Conservation (phyloP, 805 yeast genomes). For the Debaryomyces maramus region DNA sequence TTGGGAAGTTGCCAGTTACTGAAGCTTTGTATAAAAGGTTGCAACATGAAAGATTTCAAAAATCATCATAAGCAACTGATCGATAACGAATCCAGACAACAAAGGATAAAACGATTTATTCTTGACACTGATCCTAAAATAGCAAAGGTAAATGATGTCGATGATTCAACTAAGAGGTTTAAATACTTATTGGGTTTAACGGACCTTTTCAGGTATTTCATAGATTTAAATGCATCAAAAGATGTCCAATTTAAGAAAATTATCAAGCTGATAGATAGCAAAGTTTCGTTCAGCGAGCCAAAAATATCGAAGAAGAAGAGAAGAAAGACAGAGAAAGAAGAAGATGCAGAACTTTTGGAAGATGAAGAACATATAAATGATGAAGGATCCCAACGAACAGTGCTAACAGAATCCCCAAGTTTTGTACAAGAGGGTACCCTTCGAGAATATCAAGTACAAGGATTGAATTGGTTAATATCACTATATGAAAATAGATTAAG, state of each 20-base stretch:
- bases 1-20: no score
- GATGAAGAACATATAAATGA: constrained; percentile 71
- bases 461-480: constrained; percentile 91
- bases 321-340: constrained; percentile 92
- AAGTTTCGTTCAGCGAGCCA: constrained; percentile 39
- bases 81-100: constrained; percentile 15
- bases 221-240: constrained; percentile 75
- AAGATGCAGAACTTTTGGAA: constrained; percentile 85
- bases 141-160: constrained; percentile 51
- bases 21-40: constrained; percentile 9
- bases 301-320: constrained; percentile 33
- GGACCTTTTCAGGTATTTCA: constrained; percentile 84
- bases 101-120: constrained; percentile 50
- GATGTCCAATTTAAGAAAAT: constrained; percentile 69
- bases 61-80: constrained; percentile 1
- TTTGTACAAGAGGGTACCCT: constrained; percentile 69
- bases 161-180: constrained; percentile 76
- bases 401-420: constrained; percentile 83
- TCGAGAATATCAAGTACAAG: constrained; percentile 92
- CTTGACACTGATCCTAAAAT: constrained; percentile 55
- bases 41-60: constrained; percentile 8
- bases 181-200: constrained; percentile 79
- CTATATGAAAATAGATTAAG: constrained; percentile 84
- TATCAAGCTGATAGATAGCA: constrained; percentile 55
- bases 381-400: constrained; percentile 52